Base-by-base conservation (phyloP, 208 protist species). In the Leishmania tropica region DNA sequence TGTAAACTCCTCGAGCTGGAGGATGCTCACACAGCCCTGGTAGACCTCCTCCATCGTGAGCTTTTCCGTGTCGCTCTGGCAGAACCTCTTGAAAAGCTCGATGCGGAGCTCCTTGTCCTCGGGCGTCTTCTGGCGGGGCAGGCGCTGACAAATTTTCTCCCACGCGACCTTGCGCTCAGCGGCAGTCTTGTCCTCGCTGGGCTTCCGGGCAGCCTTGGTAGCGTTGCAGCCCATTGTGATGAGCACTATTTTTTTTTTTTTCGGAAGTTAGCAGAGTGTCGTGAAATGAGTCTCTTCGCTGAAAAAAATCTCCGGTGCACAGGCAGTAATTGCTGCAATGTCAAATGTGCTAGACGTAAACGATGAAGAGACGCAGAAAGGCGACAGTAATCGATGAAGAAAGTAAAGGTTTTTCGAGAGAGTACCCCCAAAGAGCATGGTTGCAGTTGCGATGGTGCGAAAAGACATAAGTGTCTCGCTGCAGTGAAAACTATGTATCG, bases 41-140 rank as follows among this genome's bases (percentile, higher is more conserved):
- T 92, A 88, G 45, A 86, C 72, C 85, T 97, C 93, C 31, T 91
- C 89, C 70, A 93, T 82, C 31, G 83, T 90, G 62, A 97, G 89
- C 71, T 79, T 87, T 8, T 90, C 92, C 21, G 47, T 91, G 24
- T 81, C 81, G 75, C 92, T 88, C 80, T 90, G 86, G 78, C 96
- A 92, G 78, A 96, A 93, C 85, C 88, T 72, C 81, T 90, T 84
- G 65, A 97, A 97, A 31, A 97, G 86, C 51, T 91, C 90, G 58
- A 90, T 88, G 31, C 90, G 88, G 71, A 83, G 81, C 68, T 82
- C 54, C 86, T 93, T 90, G 54, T 89, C 85, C 74, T 86, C 81
- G 2, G 81, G 56, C 7, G 81, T 92, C 83, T 87, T 88, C 60
- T 73, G 65, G 68, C 81, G 83, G 6, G 87, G 87, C n/a, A 93